phyloP scores from a whole-genome alignment of 371 early-diverging fungal species.

The Saksenaea oblongispora region DNA sequence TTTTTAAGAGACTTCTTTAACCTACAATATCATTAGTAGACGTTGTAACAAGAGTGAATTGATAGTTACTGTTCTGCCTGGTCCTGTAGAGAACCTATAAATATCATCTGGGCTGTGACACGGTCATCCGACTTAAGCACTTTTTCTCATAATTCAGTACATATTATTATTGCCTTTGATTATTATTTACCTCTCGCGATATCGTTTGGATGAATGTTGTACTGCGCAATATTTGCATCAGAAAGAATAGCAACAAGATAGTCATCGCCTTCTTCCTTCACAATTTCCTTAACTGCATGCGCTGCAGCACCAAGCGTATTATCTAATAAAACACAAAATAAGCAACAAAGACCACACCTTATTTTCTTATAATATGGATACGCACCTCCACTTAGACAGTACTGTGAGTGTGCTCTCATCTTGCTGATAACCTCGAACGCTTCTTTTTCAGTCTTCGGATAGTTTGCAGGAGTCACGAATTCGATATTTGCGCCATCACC shows the following conservation, averaged over 20 bases:
- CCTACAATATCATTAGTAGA: conserved; percentile 21
- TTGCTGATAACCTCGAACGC: conserved; percentile 65
- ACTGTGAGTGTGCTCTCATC: conserved; percentile 70
- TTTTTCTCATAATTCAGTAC: conserved; percentile 12
- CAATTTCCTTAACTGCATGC: conserved; percentile 71
- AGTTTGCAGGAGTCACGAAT: conserved; percentile 69
- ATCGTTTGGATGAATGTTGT: conserved; percentile 76
- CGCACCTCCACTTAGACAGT: conserved; percentile 70
- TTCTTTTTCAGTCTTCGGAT: conserved; percentile 81
- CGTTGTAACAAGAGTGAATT: not conserved
- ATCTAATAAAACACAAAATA: conserved; percentile 40
- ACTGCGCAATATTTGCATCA: conserved; percentile 85
- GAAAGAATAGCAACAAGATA: conserved; percentile 80
- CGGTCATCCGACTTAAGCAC: conserved; percentile 69
- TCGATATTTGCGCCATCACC: conserved; percentile 78
- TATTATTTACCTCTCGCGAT: conserved; percentile 63
- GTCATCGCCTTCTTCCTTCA: conserved; percentile 77
- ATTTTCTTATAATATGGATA: not conserved
- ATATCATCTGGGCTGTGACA: conserved; percentile 73
- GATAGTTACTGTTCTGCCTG: conserved; percentile 66
- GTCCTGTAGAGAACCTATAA: conserved; percentile 65
- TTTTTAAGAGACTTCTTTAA: conserved; percentile 66
- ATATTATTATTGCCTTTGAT: not conserved
- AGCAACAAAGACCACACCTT: not conserved
- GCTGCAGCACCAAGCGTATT: conserved; percentile 75